phyloP scores from a whole-genome alignment of 345 rosid species.

The Lumnitzera racemosa region DNA sequence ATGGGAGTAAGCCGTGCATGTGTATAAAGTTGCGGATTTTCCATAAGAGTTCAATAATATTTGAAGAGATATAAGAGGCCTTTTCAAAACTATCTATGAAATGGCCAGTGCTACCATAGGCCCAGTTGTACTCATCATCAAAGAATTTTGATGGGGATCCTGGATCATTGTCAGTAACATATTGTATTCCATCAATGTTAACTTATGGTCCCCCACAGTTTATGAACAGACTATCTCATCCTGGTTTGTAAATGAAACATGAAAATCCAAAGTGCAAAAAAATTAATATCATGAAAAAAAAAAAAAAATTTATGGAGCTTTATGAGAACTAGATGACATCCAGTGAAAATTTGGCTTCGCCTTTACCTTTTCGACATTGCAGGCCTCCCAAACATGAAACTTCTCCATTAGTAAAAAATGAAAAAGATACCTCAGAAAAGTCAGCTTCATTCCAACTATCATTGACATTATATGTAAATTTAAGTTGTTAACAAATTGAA shows the following conservation, averaged over 20 bases:
- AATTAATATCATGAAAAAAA: not conserved
- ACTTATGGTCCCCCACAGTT: slow-evolving; percentile 8
- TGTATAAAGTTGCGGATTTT: slow-evolving; percentile 24
- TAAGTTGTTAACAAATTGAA: too few relatives aligned
- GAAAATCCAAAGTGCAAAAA: not conserved
- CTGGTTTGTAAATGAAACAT: not conserved
- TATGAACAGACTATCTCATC: slow-evolving; percentile 1
- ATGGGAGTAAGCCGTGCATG: slow-evolving; percentile 35
- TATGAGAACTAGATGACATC: too few relatives aligned
- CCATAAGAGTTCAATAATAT: slow-evolving; percentile 7
- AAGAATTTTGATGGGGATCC: slow-evolving; percentile 2
- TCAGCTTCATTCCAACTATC: not conserved
- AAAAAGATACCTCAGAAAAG: not conserved
- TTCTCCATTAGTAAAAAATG: not conserved
- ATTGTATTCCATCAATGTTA: not conserved
- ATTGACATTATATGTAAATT: too few relatives aligned
- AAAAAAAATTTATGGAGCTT: too few relatives aligned
- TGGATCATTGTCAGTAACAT: not conserved
- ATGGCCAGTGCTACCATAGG: slow-evolving; percentile 43
- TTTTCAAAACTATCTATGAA: slow-evolving; percentile 17
- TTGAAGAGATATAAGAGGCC: not conserved
- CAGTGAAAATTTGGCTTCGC: not conserved
- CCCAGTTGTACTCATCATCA: slow-evolving; percentile 22
- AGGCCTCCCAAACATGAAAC: slow-evolving; percentile 1
- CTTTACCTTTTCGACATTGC: not conserved